phyloP scores from a whole-genome alignment of 2,329 filamentous ascomycete genomes.

The Pseudophaeomoniella oleicola region DNA sequence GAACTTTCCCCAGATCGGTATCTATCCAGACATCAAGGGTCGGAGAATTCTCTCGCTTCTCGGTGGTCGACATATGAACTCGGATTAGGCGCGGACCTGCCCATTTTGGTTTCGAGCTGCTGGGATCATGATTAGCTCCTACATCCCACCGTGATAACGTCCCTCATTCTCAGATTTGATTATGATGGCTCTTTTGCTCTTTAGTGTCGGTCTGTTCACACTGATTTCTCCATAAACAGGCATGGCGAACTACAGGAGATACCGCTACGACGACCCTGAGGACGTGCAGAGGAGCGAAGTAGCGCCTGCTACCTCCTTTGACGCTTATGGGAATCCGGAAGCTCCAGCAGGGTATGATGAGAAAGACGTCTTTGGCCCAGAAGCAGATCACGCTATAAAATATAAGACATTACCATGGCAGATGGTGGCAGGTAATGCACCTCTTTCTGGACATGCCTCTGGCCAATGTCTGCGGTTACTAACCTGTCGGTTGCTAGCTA shows the following conservation, averaged over 20 bases:
- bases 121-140: no score
- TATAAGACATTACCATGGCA: slow-evolving; percentile 41
- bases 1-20: no score
- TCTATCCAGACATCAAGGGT: no score
- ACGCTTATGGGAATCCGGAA: neutral
- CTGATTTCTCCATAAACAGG: no score
- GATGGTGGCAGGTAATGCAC: slow-evolving; percentile 23
- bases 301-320: neutral
- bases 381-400: slow-evolving; percentile 28
- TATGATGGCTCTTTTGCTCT: no score
- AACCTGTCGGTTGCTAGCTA: slow-evolving; percentile 12
- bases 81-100: no score
- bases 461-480: neutral
- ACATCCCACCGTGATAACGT: no score
- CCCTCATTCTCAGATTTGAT: no score
- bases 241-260: slow-evolving; percentile 6
- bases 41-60: no score
- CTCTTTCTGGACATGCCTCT: neutral
- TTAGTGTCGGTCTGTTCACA: no score
- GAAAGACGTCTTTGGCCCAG: slow-evolving; percentile 27
- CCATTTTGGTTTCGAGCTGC: no score
- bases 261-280: slow-evolving; percentile 3
- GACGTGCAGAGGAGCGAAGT: slow-evolving; percentile 2
- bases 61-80: no score
- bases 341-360: slow-evolving; percentile 6